Evolutionary conservation across 1,139 yeast genomes (phyloP).

Genomic region (Suhomyces kunorum): DNA sequence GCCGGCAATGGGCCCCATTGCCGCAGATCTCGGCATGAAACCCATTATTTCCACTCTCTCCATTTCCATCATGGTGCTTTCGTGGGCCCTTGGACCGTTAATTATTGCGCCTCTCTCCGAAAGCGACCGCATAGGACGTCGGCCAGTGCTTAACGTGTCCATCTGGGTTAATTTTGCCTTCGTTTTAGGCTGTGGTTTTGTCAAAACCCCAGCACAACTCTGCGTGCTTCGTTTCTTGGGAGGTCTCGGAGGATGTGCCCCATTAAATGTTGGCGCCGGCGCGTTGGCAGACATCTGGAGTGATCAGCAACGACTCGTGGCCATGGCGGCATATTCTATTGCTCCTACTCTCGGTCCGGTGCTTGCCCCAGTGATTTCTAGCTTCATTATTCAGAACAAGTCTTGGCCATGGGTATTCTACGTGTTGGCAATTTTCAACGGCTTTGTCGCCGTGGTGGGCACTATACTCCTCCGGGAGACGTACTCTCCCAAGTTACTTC

Average conservation of each 20-base stretch:
- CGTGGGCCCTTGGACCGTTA: constrained; percentile 66
- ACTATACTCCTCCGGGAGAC: constrained; percentile 53
- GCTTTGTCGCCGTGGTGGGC: constrained; percentile 47
- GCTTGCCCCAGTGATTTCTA: constrained; percentile 36
- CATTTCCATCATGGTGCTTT: constrained; percentile 59
- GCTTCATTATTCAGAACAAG: constrained; percentile 27
- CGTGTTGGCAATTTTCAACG: constrained; percentile 58
- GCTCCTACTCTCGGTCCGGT: constrained; percentile 54
- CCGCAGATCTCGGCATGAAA: constrained; percentile 42
- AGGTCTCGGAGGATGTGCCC: constrained; percentile 67
- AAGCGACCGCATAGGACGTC: constrained; percentile 51
- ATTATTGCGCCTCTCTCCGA: constrained; percentile 63
- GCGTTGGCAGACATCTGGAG: constrained; percentile 63
- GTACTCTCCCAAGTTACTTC: constrained; percentile 56
- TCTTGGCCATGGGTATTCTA: constrained; percentile 66
- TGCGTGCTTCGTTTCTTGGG: constrained; percentile 61
- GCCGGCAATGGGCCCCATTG: constrained; percentile 54
- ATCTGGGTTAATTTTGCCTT: constrained; percentile 54
- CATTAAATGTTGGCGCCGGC: constrained; percentile 73
- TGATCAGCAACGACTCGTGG: constrained; percentile 52
- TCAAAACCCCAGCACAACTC: constrained; percentile 54
- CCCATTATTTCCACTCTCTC: constrained; percentile 47
- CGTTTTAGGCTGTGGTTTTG: constrained; percentile 59
- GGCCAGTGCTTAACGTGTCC: constrained; percentile 50
- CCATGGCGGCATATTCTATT: constrained; percentile 59